Conservation (phyloP, 371 early-diverging fungal genomes). For the Rhizopus delemar region DNA sequence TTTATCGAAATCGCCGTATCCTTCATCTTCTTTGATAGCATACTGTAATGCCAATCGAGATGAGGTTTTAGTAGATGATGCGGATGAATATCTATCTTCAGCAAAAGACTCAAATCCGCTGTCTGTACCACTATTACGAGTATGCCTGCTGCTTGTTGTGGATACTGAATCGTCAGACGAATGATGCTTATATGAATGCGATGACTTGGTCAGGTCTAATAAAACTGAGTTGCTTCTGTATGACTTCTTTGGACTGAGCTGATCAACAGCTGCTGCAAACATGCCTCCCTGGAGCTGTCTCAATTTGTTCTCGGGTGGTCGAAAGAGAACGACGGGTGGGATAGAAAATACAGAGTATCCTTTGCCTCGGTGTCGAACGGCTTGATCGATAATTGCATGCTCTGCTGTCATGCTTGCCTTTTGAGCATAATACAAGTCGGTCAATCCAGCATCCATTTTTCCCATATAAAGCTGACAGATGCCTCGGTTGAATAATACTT, state of each 20-base stretch:
- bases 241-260: constrained; percentile 14
- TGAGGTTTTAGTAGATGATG: constrained; percentile 16
- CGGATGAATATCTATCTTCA: constrained; percentile 21
- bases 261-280: constrained; percentile 30
- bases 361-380: constrained; percentile 69
- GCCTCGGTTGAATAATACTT: constrained; percentile 89
- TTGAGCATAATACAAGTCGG: constrained; percentile 76
- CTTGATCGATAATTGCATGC: constrained; percentile 75
- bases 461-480: constrained; percentile 80
- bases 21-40: constrained; percentile 15
- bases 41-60: background rate
- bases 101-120: constrained; percentile 43
- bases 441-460: constrained; percentile 71
- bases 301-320: constrained; percentile 78
- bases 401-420: constrained; percentile 69
- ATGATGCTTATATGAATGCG: background rate
- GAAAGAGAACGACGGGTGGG: constrained; percentile 76
- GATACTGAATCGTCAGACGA: background rate
- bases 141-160: constrained; percentile 14
- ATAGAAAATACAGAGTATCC: constrained; percentile 77
- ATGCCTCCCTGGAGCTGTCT: constrained; percentile 37
- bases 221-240: background rate
- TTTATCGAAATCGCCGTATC: constrained; percentile 32
- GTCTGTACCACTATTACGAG: constrained; percentile 34
- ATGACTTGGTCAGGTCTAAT: background rate